These are phyloP conservation scores for Diplocarpon rosae DNA, from an alignment of 2,329 filamentous ascomycete species.

Conservation along the genomic window DNA sequence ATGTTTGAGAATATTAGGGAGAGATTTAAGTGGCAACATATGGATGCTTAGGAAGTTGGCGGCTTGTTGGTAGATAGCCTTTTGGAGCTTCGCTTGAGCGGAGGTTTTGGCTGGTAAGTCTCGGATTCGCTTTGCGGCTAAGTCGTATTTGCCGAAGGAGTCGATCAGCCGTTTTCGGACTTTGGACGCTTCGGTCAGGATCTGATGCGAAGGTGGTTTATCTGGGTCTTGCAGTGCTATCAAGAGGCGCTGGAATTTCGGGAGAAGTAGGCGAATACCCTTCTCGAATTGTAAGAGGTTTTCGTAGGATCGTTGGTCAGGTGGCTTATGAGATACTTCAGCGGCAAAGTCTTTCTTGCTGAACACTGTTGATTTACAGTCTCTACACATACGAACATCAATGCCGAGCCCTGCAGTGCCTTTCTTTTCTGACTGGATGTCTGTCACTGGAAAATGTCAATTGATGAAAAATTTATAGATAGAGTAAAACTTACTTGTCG, in stretches of 20 bases:
- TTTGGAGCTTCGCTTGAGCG: slow-evolving; percentile 54
- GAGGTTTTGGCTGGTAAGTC: slow-evolving; percentile 54
- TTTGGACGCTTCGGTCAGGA: slow-evolving; percentile 58
- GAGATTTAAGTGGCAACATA: slow-evolving; percentile 59
- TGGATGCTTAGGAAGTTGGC: slow-evolving; percentile 60
- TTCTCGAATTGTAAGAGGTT: slow-evolving; percentile 60
- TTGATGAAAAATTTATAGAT: slow-evolving; percentile 5
- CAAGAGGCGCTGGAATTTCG: slow-evolving; percentile 58
- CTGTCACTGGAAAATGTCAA: slow-evolving; percentile 27
- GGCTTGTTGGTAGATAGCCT: slow-evolving; percentile 57
- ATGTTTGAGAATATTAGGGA: slow-evolving; percentile 49
- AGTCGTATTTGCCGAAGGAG: slow-evolving; percentile 60
- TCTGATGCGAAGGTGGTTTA: slow-evolving; percentile 34
- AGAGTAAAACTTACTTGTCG: slow-evolving; percentile 40
- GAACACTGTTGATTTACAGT: slow-evolving; percentile 66
- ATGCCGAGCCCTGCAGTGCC: slow-evolving; percentile 49
- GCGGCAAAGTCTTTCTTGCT: slow-evolving; percentile 55
- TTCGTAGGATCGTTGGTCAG: slow-evolving; percentile 53
- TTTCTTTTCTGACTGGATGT: slow-evolving; percentile 35
- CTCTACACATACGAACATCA: slow-evolving; percentile 84
- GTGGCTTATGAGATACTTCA: slow-evolving; percentile 44
- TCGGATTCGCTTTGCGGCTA: slow-evolving; percentile 55
- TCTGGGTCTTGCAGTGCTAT: slow-evolving; percentile 54
- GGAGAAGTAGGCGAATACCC: slow-evolving; percentile 56
- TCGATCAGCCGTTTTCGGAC: slow-evolving; percentile 62